Conservation (phyloP, 306 rosid genomes). For the Citrullus amarus region DNA sequence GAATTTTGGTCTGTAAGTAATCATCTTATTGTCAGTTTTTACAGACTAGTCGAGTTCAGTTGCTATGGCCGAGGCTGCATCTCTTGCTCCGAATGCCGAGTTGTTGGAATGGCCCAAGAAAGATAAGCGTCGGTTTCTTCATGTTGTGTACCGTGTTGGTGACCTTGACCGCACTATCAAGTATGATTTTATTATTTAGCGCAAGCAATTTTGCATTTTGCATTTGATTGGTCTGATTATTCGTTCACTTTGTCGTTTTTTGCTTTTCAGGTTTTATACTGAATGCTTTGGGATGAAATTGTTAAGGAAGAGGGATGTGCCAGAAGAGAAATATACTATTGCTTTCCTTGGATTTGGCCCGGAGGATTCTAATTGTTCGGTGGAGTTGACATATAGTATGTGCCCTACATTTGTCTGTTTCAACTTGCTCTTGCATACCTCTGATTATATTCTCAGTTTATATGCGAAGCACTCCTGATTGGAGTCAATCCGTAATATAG, state of each 20-base stretch:
- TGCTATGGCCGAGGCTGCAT: slow-evolving; percentile 63
- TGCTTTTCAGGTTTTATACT: slow-evolving; percentile 61
- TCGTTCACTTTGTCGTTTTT: background rate
- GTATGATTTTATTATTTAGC: slow-evolving; percentile 22
- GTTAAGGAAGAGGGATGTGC: slow-evolving; percentile 69
- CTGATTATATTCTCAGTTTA: background rate
- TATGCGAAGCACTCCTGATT: background rate
- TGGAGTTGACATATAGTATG: slow-evolving; percentile 89
- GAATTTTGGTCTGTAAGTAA: background rate
- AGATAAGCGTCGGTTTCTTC: slow-evolving; percentile 78
- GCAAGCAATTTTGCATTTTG: background rate
- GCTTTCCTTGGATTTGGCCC: slow-evolving; percentile 92
- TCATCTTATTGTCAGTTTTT: background rate
- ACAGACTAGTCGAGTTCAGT: background rate
- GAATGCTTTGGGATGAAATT: slow-evolving; percentile 82
- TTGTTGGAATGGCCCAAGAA: slow-evolving; percentile 78
- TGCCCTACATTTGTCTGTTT: slow-evolving; percentile 9
- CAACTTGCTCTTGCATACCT: background rate
- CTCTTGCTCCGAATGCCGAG: slow-evolving; percentile 40
- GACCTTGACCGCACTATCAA: slow-evolving; percentile 94
- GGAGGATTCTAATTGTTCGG: slow-evolving; percentile 60
- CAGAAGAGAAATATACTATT: slow-evolving; percentile 80
- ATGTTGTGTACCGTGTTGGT: slow-evolving; percentile 92
- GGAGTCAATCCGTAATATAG: no score
- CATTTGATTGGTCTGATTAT: background rate